These are phyloP conservation scores for Cornus kousa DNA, from an alignment of 148 eudicot species.

Conservation along the genomic window DNA sequence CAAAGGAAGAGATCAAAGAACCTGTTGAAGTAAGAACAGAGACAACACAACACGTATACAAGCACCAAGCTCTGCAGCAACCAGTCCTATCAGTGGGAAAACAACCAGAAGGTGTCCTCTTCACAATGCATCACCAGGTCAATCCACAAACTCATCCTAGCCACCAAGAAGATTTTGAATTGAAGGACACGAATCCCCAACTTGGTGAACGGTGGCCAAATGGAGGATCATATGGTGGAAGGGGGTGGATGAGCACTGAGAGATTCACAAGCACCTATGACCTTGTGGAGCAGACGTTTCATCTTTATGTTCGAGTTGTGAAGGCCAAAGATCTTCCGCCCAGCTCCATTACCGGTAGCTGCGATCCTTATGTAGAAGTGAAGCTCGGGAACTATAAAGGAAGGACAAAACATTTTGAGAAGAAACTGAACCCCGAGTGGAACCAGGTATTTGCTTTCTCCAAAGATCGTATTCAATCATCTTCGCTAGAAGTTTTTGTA, in stretches of 20 bases:
- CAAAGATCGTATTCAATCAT: constrained; percentile 40
- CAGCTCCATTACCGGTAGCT: constrained; percentile 19
- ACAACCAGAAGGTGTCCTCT: constrained; percentile 21
- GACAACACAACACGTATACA: constrained; percentile 9
- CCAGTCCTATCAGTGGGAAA: constrained; percentile 12
- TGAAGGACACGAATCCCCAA: constrained; percentile 46
- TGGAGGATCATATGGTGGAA: constrained; percentile 40
- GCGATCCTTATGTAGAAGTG: constrained; percentile 41
- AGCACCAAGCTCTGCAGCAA: constrained; percentile 19
- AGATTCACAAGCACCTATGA: constrained; percentile 32
- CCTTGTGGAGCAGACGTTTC: constrained; percentile 39
- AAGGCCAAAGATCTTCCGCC: constrained; percentile 37
- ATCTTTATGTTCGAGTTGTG: constrained; percentile 40
- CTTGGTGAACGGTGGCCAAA: constrained; percentile 47
- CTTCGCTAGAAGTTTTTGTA: constrained; percentile 28
- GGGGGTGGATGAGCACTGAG: constrained; percentile 36
- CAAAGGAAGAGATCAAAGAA: neutral
- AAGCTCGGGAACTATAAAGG: constrained; percentile 43
- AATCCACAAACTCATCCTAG: constrained; percentile 25
- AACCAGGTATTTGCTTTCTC: constrained; percentile 41
- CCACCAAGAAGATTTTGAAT: constrained; percentile 44
- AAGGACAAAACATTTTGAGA: constrained; percentile 31
- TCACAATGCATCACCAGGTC: constrained; percentile 34
- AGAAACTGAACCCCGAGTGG: constrained; percentile 39
- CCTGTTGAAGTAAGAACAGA: constrained; percentile 2